These are phyloP conservation scores for Protomyces lactucae-debilis DNA, from an alignment of 1,139 yeast species.

Conservation along the genomic window DNA sequence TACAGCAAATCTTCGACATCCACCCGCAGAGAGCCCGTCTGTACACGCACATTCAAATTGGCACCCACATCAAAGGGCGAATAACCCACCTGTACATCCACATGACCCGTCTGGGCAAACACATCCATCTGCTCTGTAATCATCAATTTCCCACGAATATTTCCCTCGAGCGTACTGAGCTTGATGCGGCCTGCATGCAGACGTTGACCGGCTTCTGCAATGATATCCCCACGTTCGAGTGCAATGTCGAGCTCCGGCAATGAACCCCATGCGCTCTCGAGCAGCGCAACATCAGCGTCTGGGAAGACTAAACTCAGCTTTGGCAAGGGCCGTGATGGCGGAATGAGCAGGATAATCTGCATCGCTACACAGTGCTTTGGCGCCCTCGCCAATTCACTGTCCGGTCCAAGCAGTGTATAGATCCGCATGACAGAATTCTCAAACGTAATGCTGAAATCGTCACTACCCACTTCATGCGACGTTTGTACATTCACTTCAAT, in stretches of 20 bases:
- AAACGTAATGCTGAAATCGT: constrained; percentile 8
- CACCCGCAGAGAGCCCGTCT: background rate
- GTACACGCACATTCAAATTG: constrained; percentile 1
- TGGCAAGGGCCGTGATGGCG: constrained; percentile 11
- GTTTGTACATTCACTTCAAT: constrained; percentile 13
- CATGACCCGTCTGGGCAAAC: background rate
- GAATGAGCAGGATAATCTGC: constrained; percentile 8
- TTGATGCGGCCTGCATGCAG: constrained; percentile 2
- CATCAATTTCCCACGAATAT: constrained; percentile 1
- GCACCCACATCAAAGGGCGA: constrained; percentile 19
- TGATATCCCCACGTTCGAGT: constrained; percentile 2
- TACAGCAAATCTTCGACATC: constrained; percentile 7
- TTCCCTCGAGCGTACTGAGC: background rate
- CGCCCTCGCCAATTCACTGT: background rate
- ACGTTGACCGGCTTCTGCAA: constrained; percentile 4
- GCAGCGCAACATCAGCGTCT: constrained; percentile 6
- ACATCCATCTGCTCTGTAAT: constrained; percentile 4
- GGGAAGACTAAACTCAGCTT: constrained; percentile 7
- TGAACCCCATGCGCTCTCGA: constrained; percentile 8
- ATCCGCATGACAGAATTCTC: background rate
- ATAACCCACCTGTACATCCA: constrained; percentile 10
- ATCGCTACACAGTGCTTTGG: constrained; percentile 12
- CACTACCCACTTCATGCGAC: constrained; percentile 2
- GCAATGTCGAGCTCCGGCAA: constrained; percentile 3
- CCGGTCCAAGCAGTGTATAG: background rate